phyloP scores from a whole-genome alignment of 768 basidiomycete species.

The Xerocomellus intermedius region DNA sequence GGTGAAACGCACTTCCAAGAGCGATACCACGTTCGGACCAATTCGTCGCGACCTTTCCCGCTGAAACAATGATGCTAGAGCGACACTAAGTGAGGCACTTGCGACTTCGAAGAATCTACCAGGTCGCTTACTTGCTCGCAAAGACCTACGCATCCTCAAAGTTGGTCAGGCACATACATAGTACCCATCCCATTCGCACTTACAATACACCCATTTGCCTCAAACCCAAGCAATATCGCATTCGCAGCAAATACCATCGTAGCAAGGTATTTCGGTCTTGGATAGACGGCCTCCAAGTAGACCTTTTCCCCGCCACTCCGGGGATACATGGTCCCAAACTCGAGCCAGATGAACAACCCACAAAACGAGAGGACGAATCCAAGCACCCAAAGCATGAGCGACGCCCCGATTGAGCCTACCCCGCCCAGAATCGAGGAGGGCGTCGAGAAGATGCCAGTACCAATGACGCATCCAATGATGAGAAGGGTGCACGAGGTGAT shows the following conservation, averaged over 20 bases:
- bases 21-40: slow-evolving; percentile 63
- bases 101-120: not conserved
- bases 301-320: slow-evolving; percentile 63
- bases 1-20: slow-evolving; percentile 42
- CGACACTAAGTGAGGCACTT: not conserved
- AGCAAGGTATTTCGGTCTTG: slow-evolving; percentile 44
- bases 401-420: slow-evolving; percentile 58
- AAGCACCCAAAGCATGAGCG: slow-evolving; percentile 62
- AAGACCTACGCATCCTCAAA: slow-evolving; percentile 22
- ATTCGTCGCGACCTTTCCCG: slow-evolving; percentile 36
- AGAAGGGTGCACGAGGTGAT: slow-evolving; percentile 53
- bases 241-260: slow-evolving; percentile 50
- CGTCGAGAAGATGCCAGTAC: slow-evolving; percentile 61
- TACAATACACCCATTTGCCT: slow-evolving; percentile 47
- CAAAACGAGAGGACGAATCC: slow-evolving; percentile 58
- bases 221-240: slow-evolving; percentile 45
- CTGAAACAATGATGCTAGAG: slow-evolving; percentile 49
- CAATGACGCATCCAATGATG: slow-evolving; percentile 55
- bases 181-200: slow-evolving; percentile 14
- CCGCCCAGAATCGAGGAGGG: slow-evolving; percentile 55
- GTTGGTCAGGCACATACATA: not conserved
- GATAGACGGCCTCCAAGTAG: slow-evolving; percentile 56
- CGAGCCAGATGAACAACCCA: slow-evolving; percentile 61
- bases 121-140: slow-evolving; percentile 30
- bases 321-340: slow-evolving; percentile 62